Percentiles rank a stretch among this genome's conserved stretches.
phyloP scores from a whole-genome alignment of 176 grass and related monocot genomes.

The Musa beccarii region DNA sequence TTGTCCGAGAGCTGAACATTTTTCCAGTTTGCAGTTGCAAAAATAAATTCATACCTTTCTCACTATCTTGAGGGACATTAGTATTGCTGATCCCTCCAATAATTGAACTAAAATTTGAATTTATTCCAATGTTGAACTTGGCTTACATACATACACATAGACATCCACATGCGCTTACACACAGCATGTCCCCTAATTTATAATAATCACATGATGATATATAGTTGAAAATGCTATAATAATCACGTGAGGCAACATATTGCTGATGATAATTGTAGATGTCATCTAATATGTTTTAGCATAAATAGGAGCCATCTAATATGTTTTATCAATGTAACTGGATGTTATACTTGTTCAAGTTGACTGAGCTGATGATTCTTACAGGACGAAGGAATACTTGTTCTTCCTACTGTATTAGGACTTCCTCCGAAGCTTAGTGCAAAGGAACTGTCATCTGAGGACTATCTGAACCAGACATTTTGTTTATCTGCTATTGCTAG shows the following conservation, averaged over 20 bases:
- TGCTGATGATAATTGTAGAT: too few species aligned
- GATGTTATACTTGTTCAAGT: conserved; percentile 12
- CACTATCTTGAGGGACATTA: background rate
- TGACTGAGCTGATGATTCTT: background rate
- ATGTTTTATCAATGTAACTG: background rate
- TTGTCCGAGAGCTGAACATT: background rate
- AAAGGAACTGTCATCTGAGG: conserved; percentile 61
- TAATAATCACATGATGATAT: too few species aligned
- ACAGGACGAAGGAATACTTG: conserved; percentile 94
- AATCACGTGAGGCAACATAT: too few species aligned
- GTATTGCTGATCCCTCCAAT: background rate
- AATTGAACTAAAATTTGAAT: background rate
- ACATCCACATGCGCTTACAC: background rate
- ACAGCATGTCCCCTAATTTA: too few species aligned
- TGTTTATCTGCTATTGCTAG: conserved; percentile 68
- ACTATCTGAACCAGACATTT: conserved; percentile 47
- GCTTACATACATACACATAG: background rate
- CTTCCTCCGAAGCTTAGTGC: conserved; percentile 73
- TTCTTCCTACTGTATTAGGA: conserved; percentile 82
- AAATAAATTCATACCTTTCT: background rate
- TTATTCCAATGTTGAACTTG: background rate
- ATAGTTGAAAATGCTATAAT: too few species aligned
- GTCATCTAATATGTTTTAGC: too few species aligned
- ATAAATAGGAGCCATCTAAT: background rate
- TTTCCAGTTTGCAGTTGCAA: background rate